A percentile compares a stretch with the other conserved stretches of the same genome.
Conservation (phyloP, 371 early-diverging fungal genomes). For the Choanephora cucurbitarum region DNA sequence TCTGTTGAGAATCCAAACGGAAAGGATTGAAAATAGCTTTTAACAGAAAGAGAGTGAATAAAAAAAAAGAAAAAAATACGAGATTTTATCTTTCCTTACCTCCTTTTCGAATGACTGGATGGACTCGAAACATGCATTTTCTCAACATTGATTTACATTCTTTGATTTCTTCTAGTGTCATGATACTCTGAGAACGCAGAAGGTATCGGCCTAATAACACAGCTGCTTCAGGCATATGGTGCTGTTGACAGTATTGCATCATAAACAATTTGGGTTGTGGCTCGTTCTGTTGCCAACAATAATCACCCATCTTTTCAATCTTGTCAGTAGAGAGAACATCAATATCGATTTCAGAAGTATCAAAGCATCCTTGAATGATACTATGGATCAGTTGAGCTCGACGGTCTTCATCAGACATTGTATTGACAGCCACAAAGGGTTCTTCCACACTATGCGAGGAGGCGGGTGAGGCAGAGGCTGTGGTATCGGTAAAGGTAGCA, state of each 20-base stretch:
- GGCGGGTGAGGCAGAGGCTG: neutral
- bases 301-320: conserved; percentile 3
- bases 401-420: neutral
- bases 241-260: conserved; percentile 4
- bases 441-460: neutral
- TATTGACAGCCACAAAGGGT: neutral
- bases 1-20: neutral
- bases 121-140: neutral
- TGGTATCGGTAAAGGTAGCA: neutral
- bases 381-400: neutral
- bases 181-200: neutral
- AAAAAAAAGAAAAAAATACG: no score
- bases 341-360: neutral
- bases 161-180: conserved; percentile 2
- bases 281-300: conserved; percentile 6
- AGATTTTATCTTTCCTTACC: neutral
- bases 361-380: conserved; percentile 2
- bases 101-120: neutral
- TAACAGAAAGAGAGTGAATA: neutral
- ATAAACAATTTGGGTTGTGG: conserved; percentile 7
- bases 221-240: neutral
- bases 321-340: neutral
- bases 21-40: conserved; percentile 3
- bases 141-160: neutral
- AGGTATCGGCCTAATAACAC: neutral